Conservation (phyloP, 208 protist genomes). For the Crithidia thermophila region DNA sequence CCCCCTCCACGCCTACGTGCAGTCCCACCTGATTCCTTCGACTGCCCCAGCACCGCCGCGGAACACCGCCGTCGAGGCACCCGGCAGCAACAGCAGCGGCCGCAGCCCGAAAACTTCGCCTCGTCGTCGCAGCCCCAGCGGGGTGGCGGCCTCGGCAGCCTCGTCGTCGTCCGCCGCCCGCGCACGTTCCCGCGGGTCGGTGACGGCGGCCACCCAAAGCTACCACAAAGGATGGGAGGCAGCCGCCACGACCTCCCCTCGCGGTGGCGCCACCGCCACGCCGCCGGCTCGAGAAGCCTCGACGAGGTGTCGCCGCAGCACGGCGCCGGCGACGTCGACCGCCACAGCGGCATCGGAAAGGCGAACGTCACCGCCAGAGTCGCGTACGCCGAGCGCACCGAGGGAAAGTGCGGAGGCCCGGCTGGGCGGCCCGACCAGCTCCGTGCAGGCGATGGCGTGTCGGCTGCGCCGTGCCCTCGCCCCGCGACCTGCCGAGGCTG, state of each 20-base stretch:
- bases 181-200: background rate
- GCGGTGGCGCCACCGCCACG: background rate
- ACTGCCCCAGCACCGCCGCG: background rate
- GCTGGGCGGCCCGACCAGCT: too few relatives aligned
- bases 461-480: conserved; percentile 69
- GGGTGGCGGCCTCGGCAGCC: background rate
- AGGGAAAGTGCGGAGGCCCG: background rate
- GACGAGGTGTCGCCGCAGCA: too few relatives aligned
- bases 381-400: background rate
- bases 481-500: conserved; percentile 50
- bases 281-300: background rate
- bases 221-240: background rate
- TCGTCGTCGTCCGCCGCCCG: background rate
- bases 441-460: conserved; percentile 13
- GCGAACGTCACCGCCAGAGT: background rate
- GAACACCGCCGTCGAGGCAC: background rate
- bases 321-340: too few relatives aligned
- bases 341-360: too few relatives aligned
- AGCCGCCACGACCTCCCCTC: background rate
- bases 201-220: conserved; percentile 6
- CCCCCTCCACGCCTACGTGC: conserved; percentile 13
- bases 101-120: too few relatives aligned
- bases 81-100: background rate
- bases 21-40: background rate
- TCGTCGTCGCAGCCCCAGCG: conserved; percentile 1